Conservation (phyloP, 2,329 filamentous ascomycete genomes). For the Beauveria sp. region DNA sequence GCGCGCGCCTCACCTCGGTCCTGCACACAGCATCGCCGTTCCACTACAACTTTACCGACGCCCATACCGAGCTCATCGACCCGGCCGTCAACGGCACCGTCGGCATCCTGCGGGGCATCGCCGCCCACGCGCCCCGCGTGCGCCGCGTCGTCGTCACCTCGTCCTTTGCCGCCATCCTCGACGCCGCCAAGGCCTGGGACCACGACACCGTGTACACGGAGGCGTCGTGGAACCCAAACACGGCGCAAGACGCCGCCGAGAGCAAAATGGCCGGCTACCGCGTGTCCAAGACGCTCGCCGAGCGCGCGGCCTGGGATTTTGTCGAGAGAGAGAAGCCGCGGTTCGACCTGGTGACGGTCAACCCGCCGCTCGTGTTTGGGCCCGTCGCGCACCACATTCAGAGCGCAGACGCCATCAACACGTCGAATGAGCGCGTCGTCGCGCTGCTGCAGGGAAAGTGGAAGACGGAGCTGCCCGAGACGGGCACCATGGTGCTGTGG, state of each 20-base stretch:
- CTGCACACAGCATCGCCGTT: conserved; percentile 56
- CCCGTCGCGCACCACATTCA: conserved; percentile 42
- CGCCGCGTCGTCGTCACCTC: conserved; percentile 45
- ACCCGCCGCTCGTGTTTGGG: conserved; percentile 48
- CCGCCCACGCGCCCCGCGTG: conserved; percentile 49
- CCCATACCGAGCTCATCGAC: conserved; percentile 47
- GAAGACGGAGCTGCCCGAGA: conserved; percentile 35
- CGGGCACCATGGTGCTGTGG: conserved; percentile 37
- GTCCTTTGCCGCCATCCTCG: conserved; percentile 46
- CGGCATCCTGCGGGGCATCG: conserved; percentile 64
- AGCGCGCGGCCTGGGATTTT: conserved; percentile 48
- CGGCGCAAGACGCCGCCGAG: conserved; percentile 34
- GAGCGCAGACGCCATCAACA: conserved; percentile 41
- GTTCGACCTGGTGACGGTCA: conserved; percentile 47
- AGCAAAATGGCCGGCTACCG: conserved; percentile 40
- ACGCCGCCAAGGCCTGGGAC: conserved; percentile 30
- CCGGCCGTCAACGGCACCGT: conserved; percentile 54
- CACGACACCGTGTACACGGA: conserved; percentile 36
- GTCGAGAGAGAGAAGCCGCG: conserved; percentile 32
- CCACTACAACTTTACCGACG: conserved; percentile 44
- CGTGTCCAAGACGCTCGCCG: conserved; percentile 47
- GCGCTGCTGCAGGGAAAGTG: conserved; percentile 42
- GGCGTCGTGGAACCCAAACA: conserved; percentile 47
- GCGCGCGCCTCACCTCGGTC: conserved; percentile 45
- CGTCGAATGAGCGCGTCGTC: conserved; percentile 45